A percentile compares a stretch with the other conserved stretches of the same genome.
Conservation (phyloP, 805 yeast species). For the Cyberlindnera saturnus region DNA sequence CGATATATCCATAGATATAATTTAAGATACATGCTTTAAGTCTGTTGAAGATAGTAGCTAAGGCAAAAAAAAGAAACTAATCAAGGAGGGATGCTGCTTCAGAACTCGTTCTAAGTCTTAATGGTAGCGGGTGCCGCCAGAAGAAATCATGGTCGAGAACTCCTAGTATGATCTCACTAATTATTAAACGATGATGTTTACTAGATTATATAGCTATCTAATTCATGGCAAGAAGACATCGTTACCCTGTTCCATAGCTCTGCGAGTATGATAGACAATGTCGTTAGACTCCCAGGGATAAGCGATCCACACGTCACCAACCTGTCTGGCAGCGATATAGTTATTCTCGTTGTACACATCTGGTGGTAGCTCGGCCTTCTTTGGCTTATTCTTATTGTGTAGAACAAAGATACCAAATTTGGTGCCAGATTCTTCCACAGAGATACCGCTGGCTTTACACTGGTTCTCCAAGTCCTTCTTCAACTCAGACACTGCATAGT, state of each 20-base stretch:
- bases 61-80: too few species aligned
- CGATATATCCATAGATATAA: too few species aligned
- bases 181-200: too few species aligned
- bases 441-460: constrained; percentile 45
- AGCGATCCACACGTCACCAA: constrained; percentile 80
- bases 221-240: constrained; percentile 36
- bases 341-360: constrained; percentile 52
- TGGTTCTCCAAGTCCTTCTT: constrained; percentile 65
- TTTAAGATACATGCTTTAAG: too few species aligned
- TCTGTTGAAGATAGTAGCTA: too few species aligned
- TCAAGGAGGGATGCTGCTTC: too few species aligned
- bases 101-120: too few species aligned
- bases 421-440: constrained; percentile 37
- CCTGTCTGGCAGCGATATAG: constrained; percentile 69
- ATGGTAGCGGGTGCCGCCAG: too few species aligned
- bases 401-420: constrained; percentile 71
- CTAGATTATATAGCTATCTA: background rate
- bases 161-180: too few species aligned
- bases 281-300: constrained; percentile 84
- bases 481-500: constrained; percentile 70
- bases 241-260: constrained; percentile 70
- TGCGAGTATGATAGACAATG: constrained; percentile 65
- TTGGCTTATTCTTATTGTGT: constrained; percentile 69
- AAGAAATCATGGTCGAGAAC: too few species aligned
- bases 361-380: constrained; percentile 65